Percentiles rank a stretch among this genome's conserved stretches.
Conservation (phyloP, 2,329 filamentous ascomycete species). For the Nigrospora osmanthi region DNA sequence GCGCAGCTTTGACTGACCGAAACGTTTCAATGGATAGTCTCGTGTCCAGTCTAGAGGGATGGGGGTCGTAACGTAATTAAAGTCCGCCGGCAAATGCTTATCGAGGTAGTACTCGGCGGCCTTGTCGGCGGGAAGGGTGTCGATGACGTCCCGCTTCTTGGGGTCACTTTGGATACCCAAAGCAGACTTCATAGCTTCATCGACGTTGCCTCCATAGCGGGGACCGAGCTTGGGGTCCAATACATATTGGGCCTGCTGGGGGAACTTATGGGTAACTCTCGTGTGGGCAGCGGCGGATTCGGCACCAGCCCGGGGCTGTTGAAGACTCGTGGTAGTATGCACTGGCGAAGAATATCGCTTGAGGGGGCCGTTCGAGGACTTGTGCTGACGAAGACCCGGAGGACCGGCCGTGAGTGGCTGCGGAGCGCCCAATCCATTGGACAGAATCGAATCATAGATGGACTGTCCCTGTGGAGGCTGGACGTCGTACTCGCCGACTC, state of each 20-base stretch:
- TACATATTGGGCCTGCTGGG: too few species aligned
- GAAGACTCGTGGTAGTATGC: too few species aligned
- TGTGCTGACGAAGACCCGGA: conserved; percentile 43
- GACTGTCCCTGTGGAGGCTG: background rate
- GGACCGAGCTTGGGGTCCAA: too few species aligned
- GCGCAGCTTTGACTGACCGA: conserved; percentile 9
- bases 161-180: background rate
- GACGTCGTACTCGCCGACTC: conserved; percentile 6
- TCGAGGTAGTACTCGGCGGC: conserved; percentile 20
- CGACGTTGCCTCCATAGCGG: too few species aligned
- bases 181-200: too few species aligned
- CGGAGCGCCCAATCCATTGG: conserved; percentile 33
- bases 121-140: conserved; percentile 21
- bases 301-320: too few species aligned
- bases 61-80: conserved; percentile 9
- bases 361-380: conserved; percentile 18
- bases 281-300: too few species aligned
- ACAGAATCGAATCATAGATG: conserved; percentile 9
- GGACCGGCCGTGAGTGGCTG: conserved; percentile 45
- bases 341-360: too few species aligned
- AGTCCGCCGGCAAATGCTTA: conserved; percentile 20
- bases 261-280: too few species aligned
- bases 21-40: conserved; percentile 7
- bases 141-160: conserved; percentile 6
- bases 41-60: conserved; percentile 15